Evolutionary conservation across 768 basidiomycete genomes (phyloP), one percentile per base, ranked within the genome.

Genomic region (Leccinum incarnatum): DNA sequence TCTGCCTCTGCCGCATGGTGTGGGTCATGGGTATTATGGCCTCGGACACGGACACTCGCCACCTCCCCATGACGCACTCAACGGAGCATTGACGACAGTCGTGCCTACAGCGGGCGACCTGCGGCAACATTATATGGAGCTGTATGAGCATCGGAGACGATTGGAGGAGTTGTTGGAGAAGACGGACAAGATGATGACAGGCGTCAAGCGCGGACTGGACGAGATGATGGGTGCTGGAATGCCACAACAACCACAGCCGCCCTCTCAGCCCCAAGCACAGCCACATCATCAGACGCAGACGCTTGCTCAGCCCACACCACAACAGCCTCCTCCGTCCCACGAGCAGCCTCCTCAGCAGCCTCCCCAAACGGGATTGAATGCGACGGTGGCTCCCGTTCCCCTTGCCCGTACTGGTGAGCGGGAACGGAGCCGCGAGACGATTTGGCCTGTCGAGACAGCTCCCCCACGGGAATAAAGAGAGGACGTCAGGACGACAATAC

Each of bases 101-200:
- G 53, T 82, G 15, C 82, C 82, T 51, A 84, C 83, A 15, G 65
- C 81, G 53, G 67, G 66, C 7, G 92, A 93, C 62, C 74, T 93
- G 62, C 88, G 88, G 72, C 76, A 83, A 56, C 91, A 93, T 69
- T 91, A 89, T 65, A 65, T 74, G 19, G 81, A 86, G 65, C 77
- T 94, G 55, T 73, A 76, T 4, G 83, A 86, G 65, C 81, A 89
- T 68, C 83, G 84, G 72, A 76, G 75, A 66, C 76, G 80, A 69
- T 76, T 88, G 75, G 83, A 91, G 72, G 89, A 89, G 69, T 79
- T 93, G 83, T 72, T 91, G 58, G 82, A 86, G 63, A 82, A 79
- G 74, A 93, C 91, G 65, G 88, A 92, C 55, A 74, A 81, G 69
- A 72, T 93, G 75, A 84, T 93, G 80, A 79, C 75, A 37, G 84